Conservation (phyloP, 2,329 filamentous ascomycete genomes). For the Aureobasidium namibiae region DNA sequence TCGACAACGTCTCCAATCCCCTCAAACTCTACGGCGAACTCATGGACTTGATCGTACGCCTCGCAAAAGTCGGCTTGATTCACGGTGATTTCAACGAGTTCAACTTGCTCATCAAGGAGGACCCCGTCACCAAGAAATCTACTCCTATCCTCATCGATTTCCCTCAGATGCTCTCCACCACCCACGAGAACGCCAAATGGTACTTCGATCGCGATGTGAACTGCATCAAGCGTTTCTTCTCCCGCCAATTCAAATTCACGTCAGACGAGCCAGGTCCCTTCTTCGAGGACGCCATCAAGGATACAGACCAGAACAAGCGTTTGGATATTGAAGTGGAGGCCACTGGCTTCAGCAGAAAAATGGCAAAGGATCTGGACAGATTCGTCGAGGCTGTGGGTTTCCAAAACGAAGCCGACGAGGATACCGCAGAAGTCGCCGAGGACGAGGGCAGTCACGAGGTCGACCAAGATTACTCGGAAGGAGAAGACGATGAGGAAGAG, state of each 20-base stretch:
- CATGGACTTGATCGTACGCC: slow-evolving; percentile 72
- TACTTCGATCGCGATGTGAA: slow-evolving; percentile 96
- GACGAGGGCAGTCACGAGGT: slow-evolving; percentile 31
- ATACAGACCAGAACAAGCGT: slow-evolving; percentile 57
- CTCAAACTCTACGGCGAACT: slow-evolving; percentile 84
- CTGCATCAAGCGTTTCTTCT: slow-evolving; percentile 92
- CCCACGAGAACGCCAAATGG: slow-evolving; percentile 87
- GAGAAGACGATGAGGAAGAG: slow-evolving; percentile 14
- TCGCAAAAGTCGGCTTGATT: slow-evolving; percentile 82
- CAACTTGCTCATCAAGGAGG: slow-evolving; percentile 90
- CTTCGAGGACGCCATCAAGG: slow-evolving; percentile 75
- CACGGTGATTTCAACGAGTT: slow-evolving; percentile 99
- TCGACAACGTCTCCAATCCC: slow-evolving; percentile 74
- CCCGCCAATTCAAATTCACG: slow-evolving; percentile 78
- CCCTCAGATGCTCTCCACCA: slow-evolving; percentile 94
- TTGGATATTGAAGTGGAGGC: slow-evolving; percentile 85
- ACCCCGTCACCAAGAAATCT: slow-evolving; percentile 18
- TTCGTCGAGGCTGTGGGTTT: slow-evolving; percentile 70
- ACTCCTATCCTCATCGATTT: slow-evolving; percentile 92
- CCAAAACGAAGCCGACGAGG: slow-evolving; percentile 37
- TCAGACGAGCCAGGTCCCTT: slow-evolving; percentile 75
- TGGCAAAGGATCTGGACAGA: slow-evolving; percentile 84
- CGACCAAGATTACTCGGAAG: slow-evolving; percentile 26
- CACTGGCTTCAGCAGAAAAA: slow-evolving; percentile 92
- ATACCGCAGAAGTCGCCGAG: slow-evolving; percentile 29